Base-by-base conservation (phyloP, 805 yeast genomes). In the Kodamaea kakaduensis region DNA sequence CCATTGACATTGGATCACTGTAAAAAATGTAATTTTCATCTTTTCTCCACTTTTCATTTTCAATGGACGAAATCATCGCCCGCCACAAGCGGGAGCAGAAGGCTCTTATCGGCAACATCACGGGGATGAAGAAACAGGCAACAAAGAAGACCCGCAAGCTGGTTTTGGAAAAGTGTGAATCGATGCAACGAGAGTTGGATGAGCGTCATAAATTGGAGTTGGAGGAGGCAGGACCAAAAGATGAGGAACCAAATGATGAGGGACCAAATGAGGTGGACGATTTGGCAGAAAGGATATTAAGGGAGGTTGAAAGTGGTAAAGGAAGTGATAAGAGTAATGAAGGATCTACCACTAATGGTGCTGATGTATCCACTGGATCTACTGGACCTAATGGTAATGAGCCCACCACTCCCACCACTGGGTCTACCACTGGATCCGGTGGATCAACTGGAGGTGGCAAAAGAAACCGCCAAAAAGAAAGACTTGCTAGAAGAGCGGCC, bases 401-500 rank as follows among this genome's bases (percentile, higher is more conserved):
- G n/a, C n/a, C n/a, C n/a, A n/a, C n/a, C n/a, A n/a, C n/a, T n/a
- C n/a, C n/a, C n/a, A n/a, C n/a, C n/a, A n/a, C n/a, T n/a, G n/a
- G n/a, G n/a, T n/a, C n/a, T n/a, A n/a, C n/a, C n/a, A n/a, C n/a
- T n/a, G n/a, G n/a, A n/a, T n/a, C n/a, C n/a, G n/a, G n/a, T n/a
- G n/a, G n/a, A n/a, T n/a, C n/a, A n/a, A n/a, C n/a, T n/a, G n/a
- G n/a, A n/a, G n/a, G n/a, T n/a, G n/a, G n/a, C n/a, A n/a, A n/a
- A n/a, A 70, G 90, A 31, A 90, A 90, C 54, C 71, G 97, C 37
- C 93, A 86, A 44, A 85, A 83, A 59, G 97, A 88, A 51, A 71
- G 84, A 48, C 53, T 87, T 16, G 94, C 90, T 0, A 77, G 72
- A 52, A 69, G 96, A 39, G 79, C 85, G 31, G 86, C 82, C 1